Evolutionary conservation across 192 early-diverging fungal species (phyloP).

Genomic region (Backusella mclennaniae): DNA sequence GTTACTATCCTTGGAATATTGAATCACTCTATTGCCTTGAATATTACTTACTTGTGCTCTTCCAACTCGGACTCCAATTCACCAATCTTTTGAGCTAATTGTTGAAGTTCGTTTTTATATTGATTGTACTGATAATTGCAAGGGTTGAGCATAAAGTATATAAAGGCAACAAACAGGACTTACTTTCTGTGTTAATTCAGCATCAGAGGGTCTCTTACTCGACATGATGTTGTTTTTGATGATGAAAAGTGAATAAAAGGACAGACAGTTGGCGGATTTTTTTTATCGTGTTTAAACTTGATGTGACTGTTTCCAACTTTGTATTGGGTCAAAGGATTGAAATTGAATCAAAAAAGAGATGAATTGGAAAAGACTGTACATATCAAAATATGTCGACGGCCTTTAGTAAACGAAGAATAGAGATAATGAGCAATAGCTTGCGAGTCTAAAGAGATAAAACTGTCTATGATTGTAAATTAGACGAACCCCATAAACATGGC

Average conservation of each 20-base stretch:
- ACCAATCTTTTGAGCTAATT: constrained; percentile 86
- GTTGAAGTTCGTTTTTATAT: constrained; percentile 80
- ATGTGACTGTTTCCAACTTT: too few relatives aligned
- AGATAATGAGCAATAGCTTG: too few relatives aligned
- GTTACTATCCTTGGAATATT: neutral
- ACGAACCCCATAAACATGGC: too few relatives aligned
- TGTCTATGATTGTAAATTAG: too few relatives aligned
- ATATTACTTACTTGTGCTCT: constrained; percentile 77
- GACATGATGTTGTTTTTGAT: neutral
- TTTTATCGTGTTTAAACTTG: too few relatives aligned
- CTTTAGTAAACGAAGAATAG: too few relatives aligned
- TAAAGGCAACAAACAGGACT: neutral
- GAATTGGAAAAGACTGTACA: too few relatives aligned
- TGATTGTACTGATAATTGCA: constrained; percentile 46
- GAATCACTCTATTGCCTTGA: neutral
- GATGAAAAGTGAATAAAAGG: neutral
- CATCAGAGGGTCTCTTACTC: constrained; percentile 12
- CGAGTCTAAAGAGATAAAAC: too few relatives aligned
- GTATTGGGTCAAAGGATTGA: too few relatives aligned
- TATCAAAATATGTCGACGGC: too few relatives aligned
- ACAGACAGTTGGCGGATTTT: too few relatives aligned
- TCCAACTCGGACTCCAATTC: constrained; percentile 92
- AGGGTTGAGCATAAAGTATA: neutral
- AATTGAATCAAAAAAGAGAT: too few relatives aligned
- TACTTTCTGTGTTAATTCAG: constrained; percentile 25